phyloP scores from a whole-genome alignment of 1,284 basidiomycete genomes.

The Pterulicium gracile region DNA sequence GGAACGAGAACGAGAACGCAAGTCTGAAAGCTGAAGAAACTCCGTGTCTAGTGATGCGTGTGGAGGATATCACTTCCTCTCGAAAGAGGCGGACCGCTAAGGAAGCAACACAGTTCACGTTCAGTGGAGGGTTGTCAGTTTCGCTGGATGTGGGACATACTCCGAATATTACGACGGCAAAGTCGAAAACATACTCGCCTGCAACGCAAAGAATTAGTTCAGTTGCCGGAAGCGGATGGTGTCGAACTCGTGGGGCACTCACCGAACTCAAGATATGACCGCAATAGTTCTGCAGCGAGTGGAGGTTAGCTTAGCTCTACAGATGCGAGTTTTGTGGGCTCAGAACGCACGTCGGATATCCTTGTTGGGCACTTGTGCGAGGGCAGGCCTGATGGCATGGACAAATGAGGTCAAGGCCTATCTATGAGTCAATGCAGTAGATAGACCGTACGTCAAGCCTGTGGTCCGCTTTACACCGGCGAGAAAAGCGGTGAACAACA shows the following conservation, averaged over 20 bases:
- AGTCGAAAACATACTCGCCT: slow-evolving; percentile 78
- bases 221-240: not conserved
- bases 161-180: slow-evolving; percentile 70
- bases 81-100: slow-evolving; percentile 67
- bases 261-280: slow-evolving; percentile 73
- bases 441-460: slow-evolving; percentile 65
- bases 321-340: not conserved
- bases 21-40: not conserved
- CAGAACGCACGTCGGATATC: slow-evolving; percentile 65
- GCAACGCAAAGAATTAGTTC: slow-evolving; percentile 8
- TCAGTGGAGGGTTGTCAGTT: slow-evolving; percentile 1
- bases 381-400: slow-evolving; percentile 38
- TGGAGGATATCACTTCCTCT: slow-evolving; percentile 24
- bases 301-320: slow-evolving; percentile 6
- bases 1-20: not conserved
- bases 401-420: slow-evolving; percentile 6
- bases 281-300: slow-evolving; percentile 44
- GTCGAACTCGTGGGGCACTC: slow-evolving; percentile 14
- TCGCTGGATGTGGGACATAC: slow-evolving; percentile 29
- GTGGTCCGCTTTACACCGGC: slow-evolving; percentile 74
- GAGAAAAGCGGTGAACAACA: slow-evolving; percentile 67
- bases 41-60: not conserved
- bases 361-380: slow-evolving; percentile 70
- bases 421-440: slow-evolving; percentile 1
- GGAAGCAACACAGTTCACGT: slow-evolving; percentile 9